Evolutionary conservation across 192 early-diverging fungal genomes (phyloP).

Genomic region (Coemansia sp.): DNA sequence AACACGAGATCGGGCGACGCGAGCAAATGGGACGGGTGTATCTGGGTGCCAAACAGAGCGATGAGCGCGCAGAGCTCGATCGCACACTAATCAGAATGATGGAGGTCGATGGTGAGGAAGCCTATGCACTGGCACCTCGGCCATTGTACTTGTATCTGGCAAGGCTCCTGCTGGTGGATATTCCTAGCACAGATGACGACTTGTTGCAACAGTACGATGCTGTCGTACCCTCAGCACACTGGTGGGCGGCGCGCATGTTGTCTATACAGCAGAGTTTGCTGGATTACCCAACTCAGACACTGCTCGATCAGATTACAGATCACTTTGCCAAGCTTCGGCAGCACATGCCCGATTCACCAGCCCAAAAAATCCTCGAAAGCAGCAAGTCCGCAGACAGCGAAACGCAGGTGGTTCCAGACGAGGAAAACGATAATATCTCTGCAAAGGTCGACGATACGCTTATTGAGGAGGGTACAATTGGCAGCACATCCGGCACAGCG

Average conservation of each 20-base stretch:
- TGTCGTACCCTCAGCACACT: constrained; percentile 47
- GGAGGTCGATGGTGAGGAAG: constrained; percentile 78
- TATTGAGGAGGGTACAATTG: constrained; percentile 2
- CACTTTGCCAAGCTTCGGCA: constrained; percentile 10
- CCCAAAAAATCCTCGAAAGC: neutral
- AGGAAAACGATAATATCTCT: neutral
- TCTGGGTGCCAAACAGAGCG: constrained; percentile 39
- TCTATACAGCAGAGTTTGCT: constrained; percentile 71
- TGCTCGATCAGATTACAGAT: constrained; percentile 57
- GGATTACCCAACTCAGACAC: constrained; percentile 52
- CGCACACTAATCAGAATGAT: constrained; percentile 53
- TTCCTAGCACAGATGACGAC: constrained; percentile 19
- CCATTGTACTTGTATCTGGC: constrained; percentile 71
- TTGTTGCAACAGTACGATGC: constrained; percentile 13
- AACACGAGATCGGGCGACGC: constrained; percentile 49
- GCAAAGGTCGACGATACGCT: neutral
- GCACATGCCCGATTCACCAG: constrained; percentile 21
- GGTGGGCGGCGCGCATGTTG: constrained; percentile 75
- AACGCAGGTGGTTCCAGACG: neutral
- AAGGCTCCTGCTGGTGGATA: constrained; percentile 63
- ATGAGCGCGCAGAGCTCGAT: constrained; percentile 30
- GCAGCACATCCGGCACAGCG: neutral
- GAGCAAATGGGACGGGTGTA: constrained; percentile 41
- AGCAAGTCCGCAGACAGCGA: neutral
- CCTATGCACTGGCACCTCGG: constrained; percentile 72